These are phyloP conservation scores for Grosmannia penicillata DNA, from an alignment of 2,329 filamentous ascomycete genomes.

Conservation along the genomic window DNA sequence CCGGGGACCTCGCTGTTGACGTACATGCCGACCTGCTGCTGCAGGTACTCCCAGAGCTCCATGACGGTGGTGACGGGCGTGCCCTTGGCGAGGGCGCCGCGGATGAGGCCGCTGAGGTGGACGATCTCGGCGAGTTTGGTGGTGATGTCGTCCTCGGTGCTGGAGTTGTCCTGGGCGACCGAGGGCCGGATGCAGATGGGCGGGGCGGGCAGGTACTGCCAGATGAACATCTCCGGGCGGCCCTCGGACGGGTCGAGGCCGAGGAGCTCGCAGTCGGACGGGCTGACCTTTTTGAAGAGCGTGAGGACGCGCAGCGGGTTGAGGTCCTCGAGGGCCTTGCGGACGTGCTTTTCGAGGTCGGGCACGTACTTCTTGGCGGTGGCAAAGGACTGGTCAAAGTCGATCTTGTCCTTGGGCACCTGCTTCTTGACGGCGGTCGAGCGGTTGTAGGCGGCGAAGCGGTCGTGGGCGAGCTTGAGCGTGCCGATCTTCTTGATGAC, in stretches of 20 bases:
- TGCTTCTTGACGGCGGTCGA: constrained; percentile 79
- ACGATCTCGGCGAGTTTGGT: constrained; percentile 96
- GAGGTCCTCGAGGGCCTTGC: constrained; percentile 86
- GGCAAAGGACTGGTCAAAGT: constrained; percentile 74
- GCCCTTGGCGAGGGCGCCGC: constrained; percentile 67
- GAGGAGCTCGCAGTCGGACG: constrained; percentile 78
- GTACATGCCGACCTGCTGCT: constrained; percentile 91
- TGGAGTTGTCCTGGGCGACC: constrained; percentile 82
- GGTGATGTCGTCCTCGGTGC: constrained; percentile 91
- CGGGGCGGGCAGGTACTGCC: constrained; percentile 89
- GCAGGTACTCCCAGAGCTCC: constrained; percentile 96
- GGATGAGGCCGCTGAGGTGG: constrained; percentile 77
- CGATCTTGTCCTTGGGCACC: constrained; percentile 64
- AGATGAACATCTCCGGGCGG: constrained; percentile 90
- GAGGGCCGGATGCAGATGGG: constrained; percentile 90
- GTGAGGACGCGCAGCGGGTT: constrained; percentile 82
- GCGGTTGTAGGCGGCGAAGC: constrained; percentile 75
- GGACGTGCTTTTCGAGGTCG: constrained; percentile 80
- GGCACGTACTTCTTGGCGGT: constrained; percentile 63
- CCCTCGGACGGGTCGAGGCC: constrained; percentile 78
- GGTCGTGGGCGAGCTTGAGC: constrained; percentile 91
- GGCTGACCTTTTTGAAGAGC: constrained; percentile 75
- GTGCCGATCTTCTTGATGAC: constrained; percentile 83
- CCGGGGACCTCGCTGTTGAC: constrained; percentile 95
- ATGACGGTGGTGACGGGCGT: constrained; percentile 80